Evolutionary conservation across 371 early-diverging fungal genomes (phyloP).

Genomic region (Mucor sp.): DNA sequence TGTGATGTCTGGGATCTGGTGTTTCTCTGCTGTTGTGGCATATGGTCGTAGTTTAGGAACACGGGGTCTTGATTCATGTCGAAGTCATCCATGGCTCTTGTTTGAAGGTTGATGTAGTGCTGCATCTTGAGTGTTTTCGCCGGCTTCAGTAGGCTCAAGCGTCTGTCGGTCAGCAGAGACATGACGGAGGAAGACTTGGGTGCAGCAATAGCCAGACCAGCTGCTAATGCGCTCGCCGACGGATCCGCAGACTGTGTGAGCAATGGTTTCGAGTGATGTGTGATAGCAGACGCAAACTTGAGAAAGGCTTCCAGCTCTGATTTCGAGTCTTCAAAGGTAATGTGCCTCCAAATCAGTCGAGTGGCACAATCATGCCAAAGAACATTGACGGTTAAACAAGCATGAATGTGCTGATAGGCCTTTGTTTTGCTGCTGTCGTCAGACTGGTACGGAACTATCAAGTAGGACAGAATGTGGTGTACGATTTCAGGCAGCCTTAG

Average conservation of each 20-base stretch:
- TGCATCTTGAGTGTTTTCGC: background rate
- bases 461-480: constrained; percentile 17
- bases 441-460: background rate
- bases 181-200: background rate
- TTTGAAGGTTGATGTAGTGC: background rate
- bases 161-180: background rate
- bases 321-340: constrained; percentile 32
- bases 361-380: constrained; percentile 37
- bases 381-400: constrained; percentile 25
- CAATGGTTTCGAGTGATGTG: background rate
- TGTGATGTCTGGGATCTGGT: background rate
- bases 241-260: background rate
- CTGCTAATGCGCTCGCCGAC: background rate
- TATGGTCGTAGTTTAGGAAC: constrained; percentile 4
- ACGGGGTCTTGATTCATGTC: background rate
- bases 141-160: background rate
- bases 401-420: constrained; percentile 22
- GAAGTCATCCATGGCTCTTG: background rate
- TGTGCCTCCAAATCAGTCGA: constrained; percentile 27
- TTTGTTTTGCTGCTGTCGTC: constrained; percentile 8
- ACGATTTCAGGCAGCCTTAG: constrained; percentile 29
- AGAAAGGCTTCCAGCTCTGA: constrained; percentile 27
- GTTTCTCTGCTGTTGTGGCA: background rate
- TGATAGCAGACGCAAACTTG: constrained; percentile 12
- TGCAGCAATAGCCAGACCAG: constrained; percentile 16